Conservation (phyloP, 2,329 filamentous ascomycete genomes). For the Rhexocercosporidium sp. region DNA sequence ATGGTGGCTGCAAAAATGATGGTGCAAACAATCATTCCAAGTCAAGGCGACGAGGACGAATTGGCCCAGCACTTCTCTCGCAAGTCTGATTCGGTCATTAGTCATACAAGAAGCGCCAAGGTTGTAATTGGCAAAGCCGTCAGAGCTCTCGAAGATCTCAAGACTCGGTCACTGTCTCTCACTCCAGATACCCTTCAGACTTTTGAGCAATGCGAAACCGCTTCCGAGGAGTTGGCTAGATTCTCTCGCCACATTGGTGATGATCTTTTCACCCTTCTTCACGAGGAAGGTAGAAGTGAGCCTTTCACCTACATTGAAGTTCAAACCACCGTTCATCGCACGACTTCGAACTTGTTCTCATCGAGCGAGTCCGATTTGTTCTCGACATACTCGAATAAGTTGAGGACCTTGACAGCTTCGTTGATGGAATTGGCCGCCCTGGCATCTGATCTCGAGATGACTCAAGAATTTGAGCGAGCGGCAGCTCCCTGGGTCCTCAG, state of each 20-base stretch:
- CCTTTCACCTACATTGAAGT: conserved; percentile 71
- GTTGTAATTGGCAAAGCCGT: conserved; percentile 81
- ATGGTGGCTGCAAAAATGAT: conserved; percentile 68
- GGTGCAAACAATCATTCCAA: conserved; percentile 68
- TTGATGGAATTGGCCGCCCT: conserved; percentile 74
- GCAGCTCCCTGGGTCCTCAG: conserved; percentile 83
- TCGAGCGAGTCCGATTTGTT: conserved; percentile 72
- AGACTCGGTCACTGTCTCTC: conserved; percentile 75
- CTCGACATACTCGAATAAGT: conserved; percentile 67
- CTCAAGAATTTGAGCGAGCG: conserved; percentile 78
- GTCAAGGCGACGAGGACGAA: conserved; percentile 67
- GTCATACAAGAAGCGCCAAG: conserved; percentile 81
- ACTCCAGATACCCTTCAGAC: conserved; percentile 67
- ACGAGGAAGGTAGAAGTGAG: conserved; percentile 73
- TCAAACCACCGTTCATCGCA: conserved; percentile 63
- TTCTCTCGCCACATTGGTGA: conserved; percentile 70
- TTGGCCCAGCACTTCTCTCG: conserved; percentile 69
- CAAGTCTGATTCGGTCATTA: conserved; percentile 73
- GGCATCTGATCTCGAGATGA: conserved; percentile 72
- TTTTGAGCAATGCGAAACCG: conserved; percentile 73
- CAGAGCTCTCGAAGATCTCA: conserved; percentile 77
- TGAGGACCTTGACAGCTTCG: conserved; percentile 67
- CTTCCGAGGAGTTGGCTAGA: conserved; percentile 67
- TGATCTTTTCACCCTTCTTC: conserved; percentile 68
- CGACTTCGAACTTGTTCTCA: conserved; percentile 56